These are phyloP conservation scores for Phytophthora sp. DNA, from an alignment of 352 stramenopile genomes.

Conservation along the genomic window DNA sequence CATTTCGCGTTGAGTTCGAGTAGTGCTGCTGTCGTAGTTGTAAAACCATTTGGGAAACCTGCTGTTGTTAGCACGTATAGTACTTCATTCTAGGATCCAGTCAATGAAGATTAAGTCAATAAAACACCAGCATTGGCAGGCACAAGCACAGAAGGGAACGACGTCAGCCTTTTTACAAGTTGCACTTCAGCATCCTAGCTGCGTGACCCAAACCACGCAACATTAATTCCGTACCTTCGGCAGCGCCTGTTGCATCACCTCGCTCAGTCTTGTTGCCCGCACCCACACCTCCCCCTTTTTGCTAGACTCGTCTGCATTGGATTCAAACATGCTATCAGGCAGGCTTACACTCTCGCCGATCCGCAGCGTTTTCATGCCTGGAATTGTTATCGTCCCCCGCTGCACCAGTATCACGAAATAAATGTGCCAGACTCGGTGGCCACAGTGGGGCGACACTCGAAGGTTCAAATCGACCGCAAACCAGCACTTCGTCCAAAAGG, in stretches of 20 bases:
- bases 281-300: conserved; percentile 19
- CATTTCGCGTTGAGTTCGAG: conserved; percentile 38
- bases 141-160: no score
- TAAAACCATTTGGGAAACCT: conserved; percentile 42
- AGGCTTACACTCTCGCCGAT: neutral
- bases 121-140: neutral
- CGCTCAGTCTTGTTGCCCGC: conserved; percentile 21
- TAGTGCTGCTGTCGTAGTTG: conserved; percentile 41
- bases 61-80: conserved; percentile 42
- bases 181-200: neutral
- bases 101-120: neutral
- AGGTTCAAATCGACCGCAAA: conserved; percentile 38
- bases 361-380: neutral
- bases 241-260: conserved; percentile 20
- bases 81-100: conserved; percentile 22
- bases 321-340: neutral
- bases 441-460: conserved; percentile 5
- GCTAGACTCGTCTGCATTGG: neutral
- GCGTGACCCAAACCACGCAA: no score
- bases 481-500: conserved; percentile 9
- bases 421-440: neutral
- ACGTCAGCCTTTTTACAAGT: no score
- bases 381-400: neutral
- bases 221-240: conserved; percentile 17
- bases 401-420: neutral